Evolutionary conservation across 345 rosid genomes (phyloP).

Genomic region (Gossypium raimondii): DNA sequence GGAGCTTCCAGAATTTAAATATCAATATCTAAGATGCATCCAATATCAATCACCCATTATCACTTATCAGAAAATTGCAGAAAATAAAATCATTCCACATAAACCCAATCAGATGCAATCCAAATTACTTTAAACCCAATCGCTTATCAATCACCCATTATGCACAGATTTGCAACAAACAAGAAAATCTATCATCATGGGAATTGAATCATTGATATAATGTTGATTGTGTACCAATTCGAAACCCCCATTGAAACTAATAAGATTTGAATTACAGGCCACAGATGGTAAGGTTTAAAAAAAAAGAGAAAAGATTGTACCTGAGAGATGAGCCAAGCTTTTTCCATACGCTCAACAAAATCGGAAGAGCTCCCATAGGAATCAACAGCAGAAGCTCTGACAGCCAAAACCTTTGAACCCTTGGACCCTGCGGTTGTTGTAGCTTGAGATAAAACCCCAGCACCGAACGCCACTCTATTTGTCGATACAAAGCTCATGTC

Average conservation of each 20-base stretch:
- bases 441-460: slow-evolving; percentile 21
- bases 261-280: neutral
- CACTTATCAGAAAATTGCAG: neutral
- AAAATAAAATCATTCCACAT: neutral
- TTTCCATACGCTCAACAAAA: slow-evolving; percentile 75
- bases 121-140: neutral
- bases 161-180: neutral
- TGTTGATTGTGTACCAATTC: neutral
- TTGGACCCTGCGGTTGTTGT: neutral
- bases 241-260: neutral
- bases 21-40: neutral
- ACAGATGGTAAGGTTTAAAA: neutral
- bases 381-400: slow-evolving; percentile 66
- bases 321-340: slow-evolving; percentile 83
- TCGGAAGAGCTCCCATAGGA: slow-evolving; percentile 66
- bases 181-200: neutral
- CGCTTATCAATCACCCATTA: neutral
- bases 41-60: neutral
- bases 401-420: slow-evolving; percentile 20
- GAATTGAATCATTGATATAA: neutral
- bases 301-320: slow-evolving; percentile 23
- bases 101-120: neutral
- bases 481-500: slow-evolving; percentile 17
- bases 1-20: neutral
- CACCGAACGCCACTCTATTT: slow-evolving; percentile 15